Base-by-base conservation (phyloP, 176 grass and related monocot species). In the Saccharum spontaneum region DNA sequence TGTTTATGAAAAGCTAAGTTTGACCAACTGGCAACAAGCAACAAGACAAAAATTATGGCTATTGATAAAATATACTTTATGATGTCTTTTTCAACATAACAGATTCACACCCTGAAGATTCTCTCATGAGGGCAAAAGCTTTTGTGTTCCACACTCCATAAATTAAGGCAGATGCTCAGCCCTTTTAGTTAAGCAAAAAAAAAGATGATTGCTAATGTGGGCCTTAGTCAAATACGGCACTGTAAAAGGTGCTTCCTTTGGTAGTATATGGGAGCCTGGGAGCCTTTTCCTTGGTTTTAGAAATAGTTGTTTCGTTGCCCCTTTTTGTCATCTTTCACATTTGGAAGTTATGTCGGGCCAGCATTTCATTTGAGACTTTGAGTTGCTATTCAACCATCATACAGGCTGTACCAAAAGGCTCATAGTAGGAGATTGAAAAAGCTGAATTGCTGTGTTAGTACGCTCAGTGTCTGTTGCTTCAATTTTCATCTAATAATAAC, bases 141-240 rank as follows among this genome's bases (percentile, higher is more conserved):
- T 88, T 86, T 64, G 28, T 28, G 57, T 79, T 79, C 68, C 64
- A 54, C 54, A 73, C 34, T 85, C 82, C 89, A 75, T 75, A 79
- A 83, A 79, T 90, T 69, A 87, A 62, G 84, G 84, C 74, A 83
- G 76, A 63, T 33, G 44, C 44, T 45, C 69, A 74, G 49, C 67
- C 40, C 80, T 83, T 87, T 84, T 87, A 66, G 67, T 55, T 82
- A 69, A 87, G 61, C 52, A 73, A 79, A 71, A 82, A 71, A 82
- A 82, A 90, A 8, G 38, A 90, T 69, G 75, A 84, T 87, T 79
- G 77, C 41, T 36, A 85, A 90, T 76, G 79, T 80, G 78, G 17
- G 49, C 20, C 71, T 80, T 94, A 94, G 89, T 94, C 92, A 94
- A 94, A 94, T 89, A 72, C 48, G 40, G 16, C 74, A 75, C 72